Evolutionary conservation across 179 eudicot genomes (phyloP).

Genomic region (Spinacia oleracea): DNA sequence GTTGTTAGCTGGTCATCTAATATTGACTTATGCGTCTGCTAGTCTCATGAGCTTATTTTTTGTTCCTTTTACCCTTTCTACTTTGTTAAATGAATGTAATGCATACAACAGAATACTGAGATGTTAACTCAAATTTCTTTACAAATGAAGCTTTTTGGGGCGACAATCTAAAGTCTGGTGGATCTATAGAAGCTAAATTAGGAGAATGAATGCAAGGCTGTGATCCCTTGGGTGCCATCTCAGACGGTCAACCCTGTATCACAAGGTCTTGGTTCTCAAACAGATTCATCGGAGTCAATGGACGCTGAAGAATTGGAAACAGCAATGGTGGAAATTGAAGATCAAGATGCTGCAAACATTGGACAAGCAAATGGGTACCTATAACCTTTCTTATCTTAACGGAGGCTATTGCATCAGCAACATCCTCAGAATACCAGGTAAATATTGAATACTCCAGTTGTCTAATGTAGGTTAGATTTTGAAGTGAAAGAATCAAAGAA

Average conservation of each 20-base stretch:
- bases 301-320: conserved; percentile 56
- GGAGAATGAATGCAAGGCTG: conserved; percentile 50
- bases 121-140: conserved; percentile 1
- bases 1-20: too few species aligned
- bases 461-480: conserved; percentile 6
- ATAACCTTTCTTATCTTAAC: conserved; percentile 9
- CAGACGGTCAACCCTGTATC: conserved; percentile 32
- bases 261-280: conserved; percentile 11
- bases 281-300: conserved; percentile 45
- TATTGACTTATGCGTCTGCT: too few species aligned
- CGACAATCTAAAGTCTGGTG: conserved; percentile 22
- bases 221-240: conserved; percentile 75
- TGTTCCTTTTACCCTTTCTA: too few species aligned
- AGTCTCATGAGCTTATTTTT: too few species aligned
- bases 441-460: conserved; percentile 14
- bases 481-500: neutral
- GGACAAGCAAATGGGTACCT: conserved; percentile 24
- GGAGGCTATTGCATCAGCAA: conserved; percentile 67
- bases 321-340: conserved; percentile 67
- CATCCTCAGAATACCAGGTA: conserved; percentile 55
- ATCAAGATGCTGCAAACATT: neutral
- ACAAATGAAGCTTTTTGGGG: conserved; percentile 48
- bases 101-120: neutral
- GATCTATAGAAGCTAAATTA: conserved; percentile 15
- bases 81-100: neutral